Evolutionary conservation across 2,329 filamentous ascomycete genomes (phyloP), one percentile per base, ranked within the genome.

Genomic region (Graphium sp.): DNA sequence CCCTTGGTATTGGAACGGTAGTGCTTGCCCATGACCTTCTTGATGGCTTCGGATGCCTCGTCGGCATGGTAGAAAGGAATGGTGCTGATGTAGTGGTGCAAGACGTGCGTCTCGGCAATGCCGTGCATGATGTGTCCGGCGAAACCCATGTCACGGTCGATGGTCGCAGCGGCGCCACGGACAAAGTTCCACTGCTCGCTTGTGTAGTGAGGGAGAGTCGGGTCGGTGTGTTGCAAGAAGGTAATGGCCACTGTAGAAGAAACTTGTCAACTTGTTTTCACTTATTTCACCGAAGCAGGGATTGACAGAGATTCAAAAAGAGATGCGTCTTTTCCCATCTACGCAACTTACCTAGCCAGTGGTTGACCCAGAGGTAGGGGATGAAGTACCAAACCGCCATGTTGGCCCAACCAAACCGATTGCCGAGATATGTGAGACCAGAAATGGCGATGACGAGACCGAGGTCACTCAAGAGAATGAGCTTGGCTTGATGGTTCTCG

Each of bases 341-440:
- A 28, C 29, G 33, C 31, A 29, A 67, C 80, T 66, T 74, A 89
- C 82, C 81, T 32, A 95, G 78, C 87, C 87, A 95, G 71, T 94
- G 84, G 70, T 95, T 92, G 32, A 94, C 85, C 87, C 87, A 94
- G 35, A 94, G 65, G 53, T 95, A 98, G 21, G 89, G 89, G 34
- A 91, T 48, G 46, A 85, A 74, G 60, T 98, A 98, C 87, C 89
- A 95, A 37, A 98, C 78, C 34, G 80, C 58, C 50, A 95, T 62
- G 62, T 94, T 95, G 48, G 62, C 51, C 63, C 74, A 87, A 46
- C 89, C 89, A 42, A 76, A 94, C 32, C 56, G 79, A 52, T 73
- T 73, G 43, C 74, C 74, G 39, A 94, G 60, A 43, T 64, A 65
- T 54, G 67, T 66, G 35, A 93, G 66, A 29, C 55, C 60, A 35